Base-by-base conservation (phyloP, 108 stramenopile genomes). In the Craspedostauros australis region DNA sequence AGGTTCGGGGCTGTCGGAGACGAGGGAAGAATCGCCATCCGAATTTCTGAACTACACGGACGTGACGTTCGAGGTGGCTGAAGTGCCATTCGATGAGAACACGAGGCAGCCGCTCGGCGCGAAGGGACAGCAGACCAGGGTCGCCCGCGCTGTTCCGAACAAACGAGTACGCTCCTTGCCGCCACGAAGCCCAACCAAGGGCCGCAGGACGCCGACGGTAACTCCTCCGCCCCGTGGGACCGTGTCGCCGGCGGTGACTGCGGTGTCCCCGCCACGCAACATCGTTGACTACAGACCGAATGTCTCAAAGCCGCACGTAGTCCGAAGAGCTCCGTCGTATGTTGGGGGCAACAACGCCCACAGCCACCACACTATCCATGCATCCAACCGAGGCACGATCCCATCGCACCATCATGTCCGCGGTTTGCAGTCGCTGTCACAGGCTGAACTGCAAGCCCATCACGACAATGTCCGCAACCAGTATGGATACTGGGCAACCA, bases 151-250 rank as follows among this genome's bases (percentile, higher is more conserved):
- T 44, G n/a, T 23, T 43, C 5, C 39, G 15, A 15, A 41, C 8
- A 53, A n/a, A n/a, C n/a, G 59, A 42, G 36, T 54, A 27, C 57
- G 60, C 4, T 71, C 70, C 25, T 50, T 50, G 14, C 70, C 70
- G 34, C 70, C 70, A 0, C 24, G 60, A 30, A 71, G 62, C 57
- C 70, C 70, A 6, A 5, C 6, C 31, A 70, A 70, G 30, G 57
- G 58, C 4, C 2, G 33, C 22, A 21, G 48, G 14, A 34, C 70
- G 12, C 55, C 50, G 2, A 53, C 47, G 1, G 42, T 61, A 16
- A 62, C 70, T 2, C 58, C 54, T 50, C 62, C 62, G 19, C 51
- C 43, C 23, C 47, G 37, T 5, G 45, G 32, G 8, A 54, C 46
- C 25, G 34, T 42, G 12, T 62, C 68, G 26, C 57, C 62, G 6